A percentile compares a stretch with the other conserved stretches of the same genome.
These are phyloP conservation scores for Pilasporangium apinafurcum DNA, from an alignment of 352 stramenopile genomes.

Conservation along the genomic window DNA sequence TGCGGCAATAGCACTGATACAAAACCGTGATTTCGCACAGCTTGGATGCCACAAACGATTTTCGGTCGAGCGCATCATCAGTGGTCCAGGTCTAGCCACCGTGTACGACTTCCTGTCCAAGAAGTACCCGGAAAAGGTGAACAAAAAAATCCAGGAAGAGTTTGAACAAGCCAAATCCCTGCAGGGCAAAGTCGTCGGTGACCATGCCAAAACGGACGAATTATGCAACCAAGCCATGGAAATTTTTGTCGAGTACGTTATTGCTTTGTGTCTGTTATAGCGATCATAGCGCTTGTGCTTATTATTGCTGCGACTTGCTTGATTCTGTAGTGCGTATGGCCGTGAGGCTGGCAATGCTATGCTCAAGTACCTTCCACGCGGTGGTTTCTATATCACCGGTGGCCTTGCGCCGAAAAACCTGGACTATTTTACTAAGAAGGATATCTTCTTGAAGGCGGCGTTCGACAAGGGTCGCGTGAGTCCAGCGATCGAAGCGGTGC, in stretches of 20 bases:
- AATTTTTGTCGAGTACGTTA: conserved; percentile 89
- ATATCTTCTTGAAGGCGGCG: conserved; percentile 76
- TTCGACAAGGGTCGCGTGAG: conserved; percentile 89
- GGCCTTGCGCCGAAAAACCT: conserved; percentile 97
- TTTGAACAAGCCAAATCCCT: conserved; percentile 56
- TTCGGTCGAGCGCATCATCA: conserved; percentile 95
- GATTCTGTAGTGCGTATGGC: conserved; percentile 80
- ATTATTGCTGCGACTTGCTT: conserved; percentile 5
- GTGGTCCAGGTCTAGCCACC: conserved; percentile 91
- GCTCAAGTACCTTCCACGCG: conserved; percentile 95
- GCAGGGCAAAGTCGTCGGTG: conserved; percentile 81
- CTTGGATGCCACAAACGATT: conserved; percentile 85
- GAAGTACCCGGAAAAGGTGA: conserved; percentile 86
- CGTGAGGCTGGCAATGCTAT: conserved; percentile 90
- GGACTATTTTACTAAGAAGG: conserved; percentile 84
- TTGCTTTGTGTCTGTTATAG: neutral
- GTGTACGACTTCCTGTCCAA: conserved; percentile 95
- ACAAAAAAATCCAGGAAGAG: conserved; percentile 69
- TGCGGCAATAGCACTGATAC: neutral
- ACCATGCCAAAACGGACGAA: conserved; percentile 79
- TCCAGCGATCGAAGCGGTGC: conserved; percentile 61
- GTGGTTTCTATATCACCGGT: conserved; percentile 96
- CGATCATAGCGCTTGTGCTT: neutral
- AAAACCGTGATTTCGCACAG: conserved; percentile 19
- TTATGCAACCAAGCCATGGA: conserved; percentile 88